phyloP scores from a whole-genome alignment of 192 early-diverging fungal genomes.

The Spizellomyces punctatus region DNA sequence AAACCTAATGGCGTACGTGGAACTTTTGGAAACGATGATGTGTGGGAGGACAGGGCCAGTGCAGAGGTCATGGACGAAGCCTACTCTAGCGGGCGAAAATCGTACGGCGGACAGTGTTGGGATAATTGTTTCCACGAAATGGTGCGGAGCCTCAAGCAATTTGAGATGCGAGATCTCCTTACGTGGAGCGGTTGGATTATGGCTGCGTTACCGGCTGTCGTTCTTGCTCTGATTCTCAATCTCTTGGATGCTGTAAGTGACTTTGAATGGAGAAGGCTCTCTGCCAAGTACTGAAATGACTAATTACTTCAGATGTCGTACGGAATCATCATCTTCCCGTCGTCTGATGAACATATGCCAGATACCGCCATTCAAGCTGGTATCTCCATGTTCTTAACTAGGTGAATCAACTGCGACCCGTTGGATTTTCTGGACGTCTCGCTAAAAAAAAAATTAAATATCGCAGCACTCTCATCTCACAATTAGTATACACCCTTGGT shows the following conservation, averaged over 20 bases:
- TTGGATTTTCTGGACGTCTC: neutral
- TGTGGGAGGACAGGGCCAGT: neutral
- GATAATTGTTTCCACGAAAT: neutral
- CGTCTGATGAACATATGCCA: constrained; percentile 57
- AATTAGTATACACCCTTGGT: constrained; percentile 61
- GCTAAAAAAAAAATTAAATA: neutral
- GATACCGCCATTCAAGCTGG: constrained; percentile 63
- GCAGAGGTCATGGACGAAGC: neutral
- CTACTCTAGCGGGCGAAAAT: neutral
- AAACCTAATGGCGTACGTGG: neutral
- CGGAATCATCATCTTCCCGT: constrained; percentile 86
- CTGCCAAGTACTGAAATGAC: no score
- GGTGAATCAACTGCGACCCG: constrained; percentile 44
- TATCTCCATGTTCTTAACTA: constrained; percentile 93
- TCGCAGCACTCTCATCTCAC: constrained; percentile 47
- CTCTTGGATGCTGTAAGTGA: constrained; percentile 80
- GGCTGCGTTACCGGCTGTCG: constrained; percentile 74
- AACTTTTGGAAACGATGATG: neutral
- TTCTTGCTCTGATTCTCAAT: constrained; percentile 89
- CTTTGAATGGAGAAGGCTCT: no score
- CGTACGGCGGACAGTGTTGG: neutral
- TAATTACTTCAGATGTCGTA: constrained; percentile 44
- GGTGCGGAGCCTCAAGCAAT: neutral
- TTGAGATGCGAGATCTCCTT: constrained; percentile 9
- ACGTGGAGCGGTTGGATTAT: constrained; percentile 11